Conservation (phyloP, 1,284 basidiomycete genomes). For the Lignosus rhinocerotis region DNA sequence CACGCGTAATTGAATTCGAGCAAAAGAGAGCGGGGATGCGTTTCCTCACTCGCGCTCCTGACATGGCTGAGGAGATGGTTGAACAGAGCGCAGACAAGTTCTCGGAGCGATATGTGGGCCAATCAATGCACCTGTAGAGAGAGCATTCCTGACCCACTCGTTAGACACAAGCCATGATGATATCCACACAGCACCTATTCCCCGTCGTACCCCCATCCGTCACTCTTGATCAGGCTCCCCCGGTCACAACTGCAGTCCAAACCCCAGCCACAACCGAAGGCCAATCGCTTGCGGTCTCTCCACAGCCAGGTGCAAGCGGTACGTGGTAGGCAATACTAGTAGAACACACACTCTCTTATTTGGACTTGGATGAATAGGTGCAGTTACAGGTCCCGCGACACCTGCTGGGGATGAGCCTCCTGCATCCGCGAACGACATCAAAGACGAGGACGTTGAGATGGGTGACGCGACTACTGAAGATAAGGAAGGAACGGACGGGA, state of each 20-base stretch:
- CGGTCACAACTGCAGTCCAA: slow-evolving; percentile 25
- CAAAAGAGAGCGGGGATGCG: slow-evolving; percentile 61
- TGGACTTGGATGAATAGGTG: neutral
- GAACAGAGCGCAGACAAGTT: slow-evolving; percentile 64
- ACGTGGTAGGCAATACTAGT: neutral
- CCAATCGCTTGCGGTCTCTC: slow-evolving; percentile 21
- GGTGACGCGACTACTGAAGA: slow-evolving; percentile 8
- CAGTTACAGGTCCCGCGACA: slow-evolving; percentile 12
- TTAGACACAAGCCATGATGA: slow-evolving; percentile 84
- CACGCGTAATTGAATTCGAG: slow-evolving; percentile 88
- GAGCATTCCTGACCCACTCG: neutral
- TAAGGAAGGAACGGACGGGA: slow-evolving; percentile 24
- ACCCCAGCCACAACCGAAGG: slow-evolving; percentile 22
- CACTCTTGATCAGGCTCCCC: slow-evolving; percentile 26
- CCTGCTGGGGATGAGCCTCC: slow-evolving; percentile 12
- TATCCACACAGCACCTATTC: slow-evolving; percentile 83
- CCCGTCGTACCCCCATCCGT: slow-evolving; percentile 32
- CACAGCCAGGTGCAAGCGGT: slow-evolving; percentile 24
- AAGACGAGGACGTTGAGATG: slow-evolving; percentile 26
- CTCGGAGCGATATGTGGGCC: slow-evolving; percentile 13
- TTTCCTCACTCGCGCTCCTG: slow-evolving; percentile 45
- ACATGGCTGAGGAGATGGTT: slow-evolving; percentile 74
- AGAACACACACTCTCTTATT: neutral
- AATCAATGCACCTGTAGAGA: neutral
- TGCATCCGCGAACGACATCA: slow-evolving; percentile 12